Base-by-base conservation (phyloP, 2,329 filamentous ascomycete species). In the Cyphellophora attinorum region DNA sequence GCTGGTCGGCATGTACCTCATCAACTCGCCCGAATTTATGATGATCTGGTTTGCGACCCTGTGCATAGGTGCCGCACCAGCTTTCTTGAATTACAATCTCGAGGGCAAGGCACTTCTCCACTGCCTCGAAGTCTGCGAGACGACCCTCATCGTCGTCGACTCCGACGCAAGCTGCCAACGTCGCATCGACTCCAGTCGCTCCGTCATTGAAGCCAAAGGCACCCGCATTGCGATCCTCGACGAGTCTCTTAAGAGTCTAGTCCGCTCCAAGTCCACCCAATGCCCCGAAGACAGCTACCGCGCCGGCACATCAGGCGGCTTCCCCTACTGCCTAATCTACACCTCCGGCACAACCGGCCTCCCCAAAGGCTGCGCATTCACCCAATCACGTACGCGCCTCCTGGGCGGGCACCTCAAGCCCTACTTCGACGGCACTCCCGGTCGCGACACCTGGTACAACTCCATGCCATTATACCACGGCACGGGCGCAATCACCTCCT, bases 381-480 rank as follows among this genome's bases (percentile, higher is more conserved):
- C 72, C 12, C 66, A 70, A 6, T 56, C 61, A 2, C 64, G 69
- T 29, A 51, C 68, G 5, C 62, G 63, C 31, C 49, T 45, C 0
- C 44, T 64, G 6, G 52, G 58, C 12, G 44, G 51, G 5, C 48
- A 49, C 5, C 53, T 62, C 29, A 56, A 54, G 12, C 48, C 38
- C 8, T 16, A 18, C 6, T 46, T 54, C 34, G 34, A 40, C 6
- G 51, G 54, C 14, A 42, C 33, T 4, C 40, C 34, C 2, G 58
- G 57, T 2, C 51, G 53, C 1, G 76, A 84, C 52, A 63, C 77
- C 16, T 85, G 77, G 70, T 86, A 85, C 51, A 72, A 76, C 51
- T 82, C 79, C 55, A 86, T 86, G 81, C 81, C 74, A 1, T 60
- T 84, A 19, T 86, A 85, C 51, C 82, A 88, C 54, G 81, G 80